phyloP scores from a whole-genome alignment of 805 yeast species.

The fission yeast (Schizosaccharomyces pombe) region DNA sequence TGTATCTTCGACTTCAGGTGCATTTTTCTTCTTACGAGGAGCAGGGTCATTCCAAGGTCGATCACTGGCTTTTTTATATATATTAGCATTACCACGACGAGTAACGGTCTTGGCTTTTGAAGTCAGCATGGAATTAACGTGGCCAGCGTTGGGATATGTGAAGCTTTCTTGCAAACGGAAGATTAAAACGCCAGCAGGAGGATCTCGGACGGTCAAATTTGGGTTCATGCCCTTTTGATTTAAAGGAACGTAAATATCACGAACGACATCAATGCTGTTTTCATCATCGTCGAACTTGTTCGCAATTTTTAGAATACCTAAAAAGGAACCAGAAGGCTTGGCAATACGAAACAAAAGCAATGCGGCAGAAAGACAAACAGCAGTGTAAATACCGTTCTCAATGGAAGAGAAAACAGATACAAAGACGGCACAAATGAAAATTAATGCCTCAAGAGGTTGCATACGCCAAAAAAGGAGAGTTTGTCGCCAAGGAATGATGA shows the following conservation, averaged over 20 bases:
- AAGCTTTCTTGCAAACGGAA: constrained; percentile 64
- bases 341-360: constrained; percentile 49
- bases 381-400: constrained; percentile 79
- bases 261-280: neutral
- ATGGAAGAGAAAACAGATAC: constrained; percentile 57
- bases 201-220: constrained; percentile 36
- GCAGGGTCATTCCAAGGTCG: constrained; percentile 89
- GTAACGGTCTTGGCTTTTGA: constrained; percentile 43
- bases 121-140: constrained; percentile 42
- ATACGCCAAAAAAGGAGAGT: constrained; percentile 42
- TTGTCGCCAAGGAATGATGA: constrained; percentile 31
- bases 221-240: constrained; percentile 28
- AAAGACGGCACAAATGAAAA: constrained; percentile 49
- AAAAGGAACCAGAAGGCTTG: constrained; percentile 57
- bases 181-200: constrained; percentile 79
- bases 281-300: neutral
- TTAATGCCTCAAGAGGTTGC: constrained; percentile 48
- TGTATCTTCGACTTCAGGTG: constrained; percentile 18
- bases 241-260: constrained; percentile 14
- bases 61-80: constrained; percentile 25
- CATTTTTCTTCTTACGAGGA: constrained; percentile 17
- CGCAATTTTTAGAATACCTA: constrained; percentile 34
- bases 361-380: constrained; percentile 64
- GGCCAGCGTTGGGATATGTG: constrained; percentile 58
- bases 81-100: constrained; percentile 28